Percentiles rank a stretch among this genome's conserved stretches.
Evolutionary conservation across 108 stramenopile species (phyloP).

Genomic region (Cylindrotheca fusiformis): DNA sequence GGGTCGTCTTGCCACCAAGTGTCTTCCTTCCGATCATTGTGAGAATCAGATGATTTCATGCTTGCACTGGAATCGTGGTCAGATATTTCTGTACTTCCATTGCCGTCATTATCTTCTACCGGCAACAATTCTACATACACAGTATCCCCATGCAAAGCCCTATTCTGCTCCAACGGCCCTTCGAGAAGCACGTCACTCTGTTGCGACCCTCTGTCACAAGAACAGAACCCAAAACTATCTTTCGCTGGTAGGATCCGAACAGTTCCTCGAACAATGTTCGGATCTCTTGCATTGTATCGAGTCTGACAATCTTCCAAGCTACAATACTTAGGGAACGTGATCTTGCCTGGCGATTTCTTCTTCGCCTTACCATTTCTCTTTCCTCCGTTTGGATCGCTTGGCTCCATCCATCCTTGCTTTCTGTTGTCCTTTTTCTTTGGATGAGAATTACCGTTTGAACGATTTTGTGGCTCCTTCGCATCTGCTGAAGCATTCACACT

Average conservation of each 20-base stretch:
- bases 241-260: constrained; percentile 49
- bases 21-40: constrained; percentile 18
- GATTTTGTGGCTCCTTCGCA: no score
- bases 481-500: no score
- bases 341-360: neutral
- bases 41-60: neutral
- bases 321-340: constrained; percentile 43
- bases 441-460: no score
- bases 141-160: constrained; percentile 83
- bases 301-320: constrained; percentile 38
- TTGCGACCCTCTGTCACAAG: constrained; percentile 75
- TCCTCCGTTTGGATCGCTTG: no score
- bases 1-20: constrained; percentile 78
- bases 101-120: constrained; percentile 20
- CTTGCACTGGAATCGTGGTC: neutral
- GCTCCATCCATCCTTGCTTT: neutral
- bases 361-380: neutral
- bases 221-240: constrained; percentile 59
- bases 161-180: constrained; percentile 61
- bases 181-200: constrained; percentile 67
- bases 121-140: constrained; percentile 80
- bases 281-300: constrained; percentile 51
- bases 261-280: constrained; percentile 63
- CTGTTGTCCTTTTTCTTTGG: no score
- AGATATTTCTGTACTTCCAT: constrained; percentile 6